Evolutionary conservation across 2,329 filamentous ascomycete genomes (phyloP), one percentile per base, ranked within the genome.

Genomic region (Fusarium multiceps): DNA sequence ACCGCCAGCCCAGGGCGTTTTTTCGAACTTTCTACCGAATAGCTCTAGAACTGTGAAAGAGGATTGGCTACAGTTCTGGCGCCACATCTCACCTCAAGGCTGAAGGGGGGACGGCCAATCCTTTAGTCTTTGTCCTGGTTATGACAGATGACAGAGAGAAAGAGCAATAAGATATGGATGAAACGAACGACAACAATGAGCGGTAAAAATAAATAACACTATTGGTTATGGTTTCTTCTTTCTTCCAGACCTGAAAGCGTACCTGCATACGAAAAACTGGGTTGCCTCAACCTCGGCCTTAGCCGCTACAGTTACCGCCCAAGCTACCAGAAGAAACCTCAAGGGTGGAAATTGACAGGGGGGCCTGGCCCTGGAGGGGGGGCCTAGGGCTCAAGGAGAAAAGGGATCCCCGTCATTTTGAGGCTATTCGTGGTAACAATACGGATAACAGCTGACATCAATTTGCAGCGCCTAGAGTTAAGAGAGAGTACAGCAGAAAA

Each of bases 21-120:
- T 54, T 68, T 47, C 41, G 49, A 56, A 55, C 45, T 58, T 61
- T 56, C 48, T 53, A 53, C 10, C 47, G 23, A 34, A 25, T 46
- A 41, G 30, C n/a, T 18, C 28, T 64, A 57, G 68, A 27, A 67
- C 54, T 41, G 40, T 71, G 63, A 71, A 71, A 71, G 68, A 71
- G 68, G 68, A 71, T 71, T 68, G 68, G 68, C 68, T 58, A 43
- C 49, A 65, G 21, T 16, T 18, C 27, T 55, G 41, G 57, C 55
- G 64, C 68, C 68, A 71, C 63, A 60, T 58, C 30, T 51, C 48
- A 51, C 32, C 23, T 34, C 49, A 28, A 28, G 23, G 30, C 21
- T 20, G 16, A 14, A 51, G 30, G 47, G 32, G 48, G 21, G 21
- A 18, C 34, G 32, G 13, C 48, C 48, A 40, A 16, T 12, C 18